Percentiles rank a stretch among this genome's conserved stretches.
Evolutionary conservation across 805 yeast genomes (phyloP).

Genomic region (Kregervanrija fluxuum): DNA sequence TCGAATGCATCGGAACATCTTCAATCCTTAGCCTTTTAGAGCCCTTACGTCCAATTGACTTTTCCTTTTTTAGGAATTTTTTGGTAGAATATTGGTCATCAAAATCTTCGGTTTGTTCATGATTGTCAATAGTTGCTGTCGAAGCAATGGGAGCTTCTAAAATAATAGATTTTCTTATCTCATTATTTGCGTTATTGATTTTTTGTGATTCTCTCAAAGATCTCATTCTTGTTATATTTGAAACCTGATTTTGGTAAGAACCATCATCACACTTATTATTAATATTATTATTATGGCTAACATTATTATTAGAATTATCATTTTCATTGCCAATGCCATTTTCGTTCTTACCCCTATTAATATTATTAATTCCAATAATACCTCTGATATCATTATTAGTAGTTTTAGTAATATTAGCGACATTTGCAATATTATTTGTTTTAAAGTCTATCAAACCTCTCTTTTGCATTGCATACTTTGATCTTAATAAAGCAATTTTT

Average conservation of each 20-base stretch:
- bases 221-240: slow-evolving; percentile 69
- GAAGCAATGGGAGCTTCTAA: slow-evolving; percentile 54
- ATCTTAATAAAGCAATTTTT: slow-evolving; percentile 77
- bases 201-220: slow-evolving; percentile 63
- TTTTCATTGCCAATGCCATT: neutral
- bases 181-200: slow-evolving; percentile 44
- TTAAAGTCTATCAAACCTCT: slow-evolving; percentile 12
- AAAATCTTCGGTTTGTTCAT: slow-evolving; percentile 7
- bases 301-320: neutral
- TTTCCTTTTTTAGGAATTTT: slow-evolving; percentile 2
- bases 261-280: slow-evolving; percentile 24
- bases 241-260: slow-evolving; percentile 61
- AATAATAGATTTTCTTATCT: slow-evolving; percentile 58
- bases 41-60: slow-evolving; percentile 20
- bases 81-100: slow-evolving; percentile 5
- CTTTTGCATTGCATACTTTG: slow-evolving; percentile 49
- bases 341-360: too few species aligned
- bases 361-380: too few species aligned
- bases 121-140: slow-evolving; percentile 26
- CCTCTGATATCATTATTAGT: neutral
- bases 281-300: neutral
- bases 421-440: neutral
- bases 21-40: slow-evolving; percentile 24
- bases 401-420: neutral
- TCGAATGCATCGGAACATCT: slow-evolving; percentile 23